These are phyloP conservation scores for Nigrospora osmanthi DNA, from an alignment of 2,329 filamentous ascomycete genomes.

Conservation along the genomic window DNA sequence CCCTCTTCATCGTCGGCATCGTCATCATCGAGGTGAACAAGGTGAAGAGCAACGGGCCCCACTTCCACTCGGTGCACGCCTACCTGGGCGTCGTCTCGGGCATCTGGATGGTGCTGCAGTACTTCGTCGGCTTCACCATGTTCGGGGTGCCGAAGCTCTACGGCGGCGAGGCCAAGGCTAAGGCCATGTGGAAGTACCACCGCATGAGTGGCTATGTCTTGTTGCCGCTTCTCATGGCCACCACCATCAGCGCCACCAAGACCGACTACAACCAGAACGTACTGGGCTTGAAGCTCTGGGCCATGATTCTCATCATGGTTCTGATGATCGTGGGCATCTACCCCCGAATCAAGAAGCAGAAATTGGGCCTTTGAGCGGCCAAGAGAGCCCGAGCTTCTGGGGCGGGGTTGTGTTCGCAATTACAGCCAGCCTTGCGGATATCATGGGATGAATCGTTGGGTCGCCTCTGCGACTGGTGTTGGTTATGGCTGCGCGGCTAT, in stretches of 20 bases:
- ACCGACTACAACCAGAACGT: constrained; percentile 66
- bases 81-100: constrained; percentile 75
- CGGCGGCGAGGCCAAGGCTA: constrained; percentile 72
- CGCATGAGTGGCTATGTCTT: constrained; percentile 68
- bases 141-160: constrained; percentile 64
- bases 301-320: constrained; percentile 55
- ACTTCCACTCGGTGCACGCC: constrained; percentile 76
- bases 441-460: too few species aligned
- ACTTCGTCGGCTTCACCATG: constrained; percentile 72
- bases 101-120: constrained; percentile 63
- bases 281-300: constrained; percentile 70
- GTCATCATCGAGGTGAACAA: constrained; percentile 82
- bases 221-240: constrained; percentile 62
- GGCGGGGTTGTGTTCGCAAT: background rate
- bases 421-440: background rate
- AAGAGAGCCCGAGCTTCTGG: background rate
- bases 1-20: constrained; percentile 56
- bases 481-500: too few species aligned
- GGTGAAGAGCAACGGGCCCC: constrained; percentile 51
- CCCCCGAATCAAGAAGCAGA: constrained; percentile 73
- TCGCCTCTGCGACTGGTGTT: too few species aligned
- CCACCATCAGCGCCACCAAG: constrained; percentile 65
- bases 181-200: constrained; percentile 86
- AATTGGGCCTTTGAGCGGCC: constrained; percentile 53
- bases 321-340: constrained; percentile 65